phyloP scores from a whole-genome alignment of 1,284 basidiomycete species.

The Termitomyces sp. region DNA sequence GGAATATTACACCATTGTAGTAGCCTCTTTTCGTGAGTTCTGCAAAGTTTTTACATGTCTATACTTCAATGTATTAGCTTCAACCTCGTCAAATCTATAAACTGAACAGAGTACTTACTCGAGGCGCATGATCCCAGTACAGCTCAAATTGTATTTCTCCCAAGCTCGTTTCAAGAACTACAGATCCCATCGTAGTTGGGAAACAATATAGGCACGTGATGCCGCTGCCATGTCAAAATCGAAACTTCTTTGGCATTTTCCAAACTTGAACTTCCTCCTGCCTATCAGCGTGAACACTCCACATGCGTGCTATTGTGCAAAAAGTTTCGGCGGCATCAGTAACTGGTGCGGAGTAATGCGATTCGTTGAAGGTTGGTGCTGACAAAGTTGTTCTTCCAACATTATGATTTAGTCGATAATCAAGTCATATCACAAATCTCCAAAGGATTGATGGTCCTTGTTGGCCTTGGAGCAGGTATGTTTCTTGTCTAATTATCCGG shows the following conservation, averaged over 20 bases:
- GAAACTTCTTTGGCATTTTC: neutral
- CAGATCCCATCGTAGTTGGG: constrained; percentile 39
- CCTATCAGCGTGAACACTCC: neutral
- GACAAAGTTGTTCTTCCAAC: constrained; percentile 1
- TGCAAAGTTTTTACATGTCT: constrained; percentile 94
- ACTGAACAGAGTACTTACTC: constrained; percentile 40
- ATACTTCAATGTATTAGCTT: constrained; percentile 14
- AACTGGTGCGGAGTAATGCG: constrained; percentile 40
- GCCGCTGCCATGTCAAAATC: too few species aligned
- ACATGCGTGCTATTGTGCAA: constrained; percentile 76
- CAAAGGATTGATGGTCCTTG: constrained; percentile 79
- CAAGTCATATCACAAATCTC: constrained; percentile 76
- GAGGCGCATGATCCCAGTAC: constrained; percentile 88
- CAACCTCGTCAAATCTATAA: constrained; percentile 9
- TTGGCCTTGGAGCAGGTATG: constrained; percentile 81
- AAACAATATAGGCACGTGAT: constrained; percentile 8
- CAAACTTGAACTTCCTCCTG: neutral
- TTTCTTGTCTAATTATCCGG: neutral
- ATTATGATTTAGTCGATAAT: constrained; percentile 50
- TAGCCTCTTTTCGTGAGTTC: constrained; percentile 82
- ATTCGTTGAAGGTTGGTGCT: constrained; percentile 2
- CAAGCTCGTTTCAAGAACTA: constrained; percentile 81
- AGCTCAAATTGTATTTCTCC: constrained; percentile 88
- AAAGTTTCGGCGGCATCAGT: constrained; percentile 63
- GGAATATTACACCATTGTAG: constrained; percentile 84